Conservation (phyloP, 1,139 yeast species). For the Geotrichum europaeum region DNA sequence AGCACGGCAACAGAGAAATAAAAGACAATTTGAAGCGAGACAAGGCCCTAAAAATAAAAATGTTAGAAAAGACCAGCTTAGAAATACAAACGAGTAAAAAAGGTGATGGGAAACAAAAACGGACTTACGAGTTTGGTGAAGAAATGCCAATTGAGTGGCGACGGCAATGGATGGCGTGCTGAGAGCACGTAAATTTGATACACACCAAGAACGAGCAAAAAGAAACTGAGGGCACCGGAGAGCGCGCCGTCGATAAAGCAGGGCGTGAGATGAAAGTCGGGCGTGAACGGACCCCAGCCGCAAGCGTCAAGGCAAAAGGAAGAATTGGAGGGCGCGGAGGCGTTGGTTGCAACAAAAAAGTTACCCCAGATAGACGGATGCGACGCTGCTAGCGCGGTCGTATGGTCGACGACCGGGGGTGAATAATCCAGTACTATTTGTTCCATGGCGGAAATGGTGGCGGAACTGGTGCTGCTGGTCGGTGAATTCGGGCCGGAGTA, state of each 20-base stretch:
- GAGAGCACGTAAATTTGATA: slow-evolving; percentile 37
- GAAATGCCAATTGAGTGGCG: slow-evolving; percentile 38
- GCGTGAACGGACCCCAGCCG: slow-evolving; percentile 68
- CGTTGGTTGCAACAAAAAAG: not conserved
- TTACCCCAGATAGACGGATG: slow-evolving; percentile 1
- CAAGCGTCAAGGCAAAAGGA: slow-evolving; percentile 43
- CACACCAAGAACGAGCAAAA: slow-evolving; percentile 51
- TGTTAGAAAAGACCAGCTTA: not conserved
- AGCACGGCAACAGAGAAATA: slow-evolving; percentile 31
- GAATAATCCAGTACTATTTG: slow-evolving; percentile 4
- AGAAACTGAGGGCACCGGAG: slow-evolving; percentile 45
- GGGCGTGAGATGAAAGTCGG: slow-evolving; percentile 65
- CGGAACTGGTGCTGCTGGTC: not conserved
- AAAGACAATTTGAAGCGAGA: slow-evolving; percentile 40
- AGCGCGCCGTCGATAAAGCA: slow-evolving; percentile 75
- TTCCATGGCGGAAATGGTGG: not conserved
- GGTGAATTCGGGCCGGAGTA: not conserved
- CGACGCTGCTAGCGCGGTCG: not conserved
- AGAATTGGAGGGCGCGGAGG: not conserved
- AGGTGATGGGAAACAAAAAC: slow-evolving; percentile 29
- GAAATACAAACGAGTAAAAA: slow-evolving; percentile 22
- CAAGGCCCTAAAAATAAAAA: slow-evolving; percentile 20
- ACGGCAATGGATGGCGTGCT: slow-evolving; percentile 27
- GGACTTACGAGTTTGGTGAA: slow-evolving; percentile 38
- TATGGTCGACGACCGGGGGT: not conserved